These are phyloP conservation scores for Tremella mesenterica DNA, from an alignment of 768 basidiomycete species.

Conservation along the genomic window DNA sequence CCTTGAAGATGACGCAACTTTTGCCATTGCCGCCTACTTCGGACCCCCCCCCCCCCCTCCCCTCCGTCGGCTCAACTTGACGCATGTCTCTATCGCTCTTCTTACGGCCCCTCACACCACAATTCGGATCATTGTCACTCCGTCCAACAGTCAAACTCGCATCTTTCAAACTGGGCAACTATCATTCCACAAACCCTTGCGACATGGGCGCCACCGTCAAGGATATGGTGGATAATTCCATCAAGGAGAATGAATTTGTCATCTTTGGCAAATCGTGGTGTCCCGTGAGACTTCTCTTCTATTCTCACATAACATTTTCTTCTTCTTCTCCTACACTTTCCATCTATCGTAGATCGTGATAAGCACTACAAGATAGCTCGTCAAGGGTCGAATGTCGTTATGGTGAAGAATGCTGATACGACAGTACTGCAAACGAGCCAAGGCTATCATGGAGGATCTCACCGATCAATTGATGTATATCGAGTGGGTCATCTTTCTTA, in stretches of 20 bases:
- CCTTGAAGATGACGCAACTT: too few relatives aligned
- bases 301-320: background rate
- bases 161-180: constrained; percentile 35
- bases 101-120: too few relatives aligned
- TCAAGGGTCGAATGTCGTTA: background rate
- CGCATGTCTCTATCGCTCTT: too few relatives aligned
- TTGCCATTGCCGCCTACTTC: too few relatives aligned
- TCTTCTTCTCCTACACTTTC: too few relatives aligned
- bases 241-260: constrained; percentile 38
- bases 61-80: too few relatives aligned
- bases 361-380: background rate
- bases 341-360: too few relatives aligned
- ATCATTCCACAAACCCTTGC: constrained; percentile 25
- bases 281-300: constrained; percentile 27
- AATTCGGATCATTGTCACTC: too few relatives aligned
- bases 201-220: constrained; percentile 25
- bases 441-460: constrained; percentile 22
- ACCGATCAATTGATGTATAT: constrained; percentile 24
- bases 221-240: constrained; percentile 26
- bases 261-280: constrained; percentile 42
- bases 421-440: constrained; percentile 34
- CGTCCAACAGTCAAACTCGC: too few relatives aligned
- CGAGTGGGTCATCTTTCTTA: constrained; percentile 18
- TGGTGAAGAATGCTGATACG: constrained; percentile 1
- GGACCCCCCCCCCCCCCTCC: too few relatives aligned